Evolutionary conservation across 768 basidiomycete species (phyloP).

Genomic region (Xerocomus spinulosus): DNA sequence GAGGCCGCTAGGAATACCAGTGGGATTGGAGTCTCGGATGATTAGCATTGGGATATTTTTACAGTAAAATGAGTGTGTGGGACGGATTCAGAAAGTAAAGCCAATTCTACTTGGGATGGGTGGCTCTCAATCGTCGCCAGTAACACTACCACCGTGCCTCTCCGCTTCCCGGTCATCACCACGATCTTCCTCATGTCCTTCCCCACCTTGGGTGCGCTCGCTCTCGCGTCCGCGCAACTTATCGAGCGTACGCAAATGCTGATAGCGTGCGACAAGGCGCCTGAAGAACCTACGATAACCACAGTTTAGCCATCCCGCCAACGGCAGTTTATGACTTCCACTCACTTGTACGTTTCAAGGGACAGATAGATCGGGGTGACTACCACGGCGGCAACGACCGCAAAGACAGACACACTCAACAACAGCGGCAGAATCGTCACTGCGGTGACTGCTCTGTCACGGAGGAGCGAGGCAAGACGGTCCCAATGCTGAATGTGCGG

Average conservation of each 20-base stretch:
- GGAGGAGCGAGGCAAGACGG: constrained; percentile 4
- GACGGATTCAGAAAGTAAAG: too few relatives aligned
- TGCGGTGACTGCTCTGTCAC: background rate
- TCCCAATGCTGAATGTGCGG: constrained; percentile 19
- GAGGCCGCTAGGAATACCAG: too few relatives aligned
- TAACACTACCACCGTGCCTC: background rate
- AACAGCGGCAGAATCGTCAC: constrained; percentile 8
- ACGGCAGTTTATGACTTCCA: background rate
- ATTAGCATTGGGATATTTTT: too few relatives aligned
- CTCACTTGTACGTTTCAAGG: constrained; percentile 3
- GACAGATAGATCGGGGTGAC: constrained; percentile 8
- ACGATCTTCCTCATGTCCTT: background rate
- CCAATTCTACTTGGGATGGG: background rate
- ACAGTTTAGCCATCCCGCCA: background rate
- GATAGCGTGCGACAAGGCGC: background rate
- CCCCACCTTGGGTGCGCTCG: background rate
- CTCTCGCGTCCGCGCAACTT: background rate
- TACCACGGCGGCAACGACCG: background rate
- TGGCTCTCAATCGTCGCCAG: background rate
- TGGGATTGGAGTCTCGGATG: too few relatives aligned
- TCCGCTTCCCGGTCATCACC: background rate
- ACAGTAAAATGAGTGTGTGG: too few relatives aligned
- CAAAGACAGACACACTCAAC: constrained; percentile 15
- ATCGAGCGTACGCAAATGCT: background rate
- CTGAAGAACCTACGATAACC: background rate